Percentiles rank a stretch among this genome's conserved stretches.
These are phyloP conservation scores for Eucalyptus virginea DNA, from an alignment of 345 rosid genomes.

Conservation along the genomic window DNA sequence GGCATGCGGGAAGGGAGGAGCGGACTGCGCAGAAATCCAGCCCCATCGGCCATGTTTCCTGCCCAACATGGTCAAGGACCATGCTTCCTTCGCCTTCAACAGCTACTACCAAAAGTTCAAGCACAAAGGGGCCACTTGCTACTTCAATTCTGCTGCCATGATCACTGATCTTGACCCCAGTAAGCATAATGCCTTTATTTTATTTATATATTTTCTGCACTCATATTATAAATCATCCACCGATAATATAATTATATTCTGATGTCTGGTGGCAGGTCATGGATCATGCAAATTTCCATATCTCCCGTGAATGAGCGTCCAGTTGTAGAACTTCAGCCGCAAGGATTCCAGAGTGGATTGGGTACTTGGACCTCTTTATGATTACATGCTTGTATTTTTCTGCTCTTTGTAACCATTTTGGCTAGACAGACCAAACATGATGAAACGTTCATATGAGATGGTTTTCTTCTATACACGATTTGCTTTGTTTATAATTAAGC, in stretches of 20 bases:
- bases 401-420: neutral
- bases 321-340: neutral
- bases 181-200: neutral
- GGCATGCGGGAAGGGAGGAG: slow-evolving; percentile 58
- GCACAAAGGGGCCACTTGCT: slow-evolving; percentile 45
- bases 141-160: slow-evolving; percentile 51
- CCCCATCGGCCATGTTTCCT: slow-evolving; percentile 25
- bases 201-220: neutral
- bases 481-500: neutral
- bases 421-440: neutral
- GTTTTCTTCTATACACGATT: neutral
- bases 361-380: neutral
- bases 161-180: slow-evolving; percentile 51
- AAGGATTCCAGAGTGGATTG: neutral
- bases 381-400: neutral
- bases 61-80: slow-evolving; percentile 31
- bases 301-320: neutral
- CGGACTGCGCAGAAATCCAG: slow-evolving; percentile 33
- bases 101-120: slow-evolving; percentile 53
- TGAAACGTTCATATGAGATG: neutral
- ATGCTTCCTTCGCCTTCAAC: slow-evolving; percentile 60
- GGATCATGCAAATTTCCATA: slow-evolving; percentile 1
- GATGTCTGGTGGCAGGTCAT: slow-evolving; percentile 1
- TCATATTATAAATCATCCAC: neutral
- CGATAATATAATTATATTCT: neutral